These are phyloP conservation scores for Aspergillus sp. DNA, from an alignment of 2,329 filamentous ascomycete genomes.

Conservation along the genomic window DNA sequence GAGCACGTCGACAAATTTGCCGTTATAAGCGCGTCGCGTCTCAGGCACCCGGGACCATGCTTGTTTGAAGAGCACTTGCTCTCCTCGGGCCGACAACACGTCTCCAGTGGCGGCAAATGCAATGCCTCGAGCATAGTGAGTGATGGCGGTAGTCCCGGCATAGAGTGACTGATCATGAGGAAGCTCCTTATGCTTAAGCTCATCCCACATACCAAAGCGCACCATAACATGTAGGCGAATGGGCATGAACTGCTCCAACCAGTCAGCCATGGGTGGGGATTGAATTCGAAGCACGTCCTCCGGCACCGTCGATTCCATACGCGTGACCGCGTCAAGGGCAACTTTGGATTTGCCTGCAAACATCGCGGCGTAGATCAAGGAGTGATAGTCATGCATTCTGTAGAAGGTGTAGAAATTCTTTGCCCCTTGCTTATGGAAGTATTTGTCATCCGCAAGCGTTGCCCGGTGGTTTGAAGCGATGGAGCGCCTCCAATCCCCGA, in stretches of 20 bases:
- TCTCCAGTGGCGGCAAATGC: slow-evolving; percentile 60
- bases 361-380: slow-evolving; percentile 60
- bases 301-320: slow-evolving; percentile 62
- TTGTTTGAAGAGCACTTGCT: slow-evolving; percentile 52
- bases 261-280: slow-evolving; percentile 74
- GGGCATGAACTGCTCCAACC: slow-evolving; percentile 68
- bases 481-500: slow-evolving; percentile 66
- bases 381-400: slow-evolving; percentile 70
- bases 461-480: slow-evolving; percentile 65
- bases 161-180: slow-evolving; percentile 62
- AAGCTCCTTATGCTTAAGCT: slow-evolving; percentile 57
- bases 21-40: slow-evolving; percentile 66
- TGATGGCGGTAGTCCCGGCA: slow-evolving; percentile 65
- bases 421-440: slow-evolving; percentile 55
- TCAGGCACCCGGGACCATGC: slow-evolving; percentile 54
- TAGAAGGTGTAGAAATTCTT: slow-evolving; percentile 74
- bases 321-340: slow-evolving; percentile 59
- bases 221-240: slow-evolving; percentile 68
- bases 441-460: slow-evolving; percentile 65
- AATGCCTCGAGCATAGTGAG: slow-evolving; percentile 65
- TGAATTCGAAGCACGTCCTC: slow-evolving; percentile 62
- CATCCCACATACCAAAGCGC: slow-evolving; percentile 70
- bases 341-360: slow-evolving; percentile 65
- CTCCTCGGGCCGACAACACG: slow-evolving; percentile 52
- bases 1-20: slow-evolving; percentile 64